Percentiles rank a stretch among this genome's conserved stretches.
These are phyloP conservation scores for Fusarium sp. DNA, from an alignment of 2,329 filamentous ascomycete species.

Conservation along the genomic window DNA sequence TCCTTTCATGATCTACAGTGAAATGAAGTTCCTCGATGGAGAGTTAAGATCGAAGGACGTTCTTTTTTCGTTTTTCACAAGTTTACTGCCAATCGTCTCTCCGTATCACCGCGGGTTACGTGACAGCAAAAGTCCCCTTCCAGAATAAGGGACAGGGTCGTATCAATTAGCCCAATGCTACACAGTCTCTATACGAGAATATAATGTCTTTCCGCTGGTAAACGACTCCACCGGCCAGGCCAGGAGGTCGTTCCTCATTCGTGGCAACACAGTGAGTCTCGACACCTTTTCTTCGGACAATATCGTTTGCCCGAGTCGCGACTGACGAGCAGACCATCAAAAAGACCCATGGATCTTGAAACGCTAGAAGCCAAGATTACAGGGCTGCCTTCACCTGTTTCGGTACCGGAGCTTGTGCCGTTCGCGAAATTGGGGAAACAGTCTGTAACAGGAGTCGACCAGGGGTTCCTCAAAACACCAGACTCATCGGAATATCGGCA, in stretches of 20 bases:
- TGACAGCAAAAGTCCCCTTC: not conserved
- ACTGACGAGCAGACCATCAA: not conserved
- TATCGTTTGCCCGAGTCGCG: not conserved
- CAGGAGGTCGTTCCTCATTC: not conserved
- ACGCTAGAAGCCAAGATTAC: not conserved
- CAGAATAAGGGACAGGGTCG: not conserved
- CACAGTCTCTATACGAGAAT: not conserved
- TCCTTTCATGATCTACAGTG: not conserved
- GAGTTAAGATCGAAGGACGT: not conserved
- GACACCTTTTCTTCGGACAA: not conserved
- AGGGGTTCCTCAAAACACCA: not conserved
- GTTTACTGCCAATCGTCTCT: not conserved
- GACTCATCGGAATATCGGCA: not conserved
- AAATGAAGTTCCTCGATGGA: too few species aligned
- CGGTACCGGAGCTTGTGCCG: not conserved
- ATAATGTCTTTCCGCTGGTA: not conserved
- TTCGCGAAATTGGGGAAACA: not conserved
- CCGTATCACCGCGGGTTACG: not conserved
- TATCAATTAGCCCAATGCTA: not conserved
- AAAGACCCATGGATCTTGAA: not conserved
- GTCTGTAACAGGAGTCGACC: not conserved
- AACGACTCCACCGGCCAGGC: not conserved
- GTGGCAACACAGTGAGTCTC: not conserved
- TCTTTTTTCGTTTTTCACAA: too few species aligned
- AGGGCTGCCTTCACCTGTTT: not conserved